phyloP scores from a whole-genome alignment of 768 basidiomycete genomes.

The Vishniacozyma victoriae region DNA sequence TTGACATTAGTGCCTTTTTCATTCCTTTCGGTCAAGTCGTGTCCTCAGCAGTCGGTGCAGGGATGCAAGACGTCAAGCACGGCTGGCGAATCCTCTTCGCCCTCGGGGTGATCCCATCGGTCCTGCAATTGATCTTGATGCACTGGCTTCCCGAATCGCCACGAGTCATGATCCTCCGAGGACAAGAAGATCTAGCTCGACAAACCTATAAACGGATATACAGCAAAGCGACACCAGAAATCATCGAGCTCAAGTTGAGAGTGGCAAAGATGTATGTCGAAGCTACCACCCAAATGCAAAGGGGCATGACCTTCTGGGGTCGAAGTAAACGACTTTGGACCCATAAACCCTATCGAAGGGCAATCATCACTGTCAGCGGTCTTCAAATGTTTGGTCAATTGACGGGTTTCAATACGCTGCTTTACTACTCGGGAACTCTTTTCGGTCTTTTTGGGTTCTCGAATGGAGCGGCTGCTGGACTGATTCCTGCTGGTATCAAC shows the following conservation, averaged over 20 bases:
- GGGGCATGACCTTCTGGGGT: not conserved
- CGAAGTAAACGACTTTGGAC: constrained; percentile 5
- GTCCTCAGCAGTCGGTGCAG: constrained; percentile 10
- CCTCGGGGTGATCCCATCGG: constrained; percentile 15
- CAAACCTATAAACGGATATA: constrained; percentile 10
- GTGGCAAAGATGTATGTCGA: constrained; percentile 8
- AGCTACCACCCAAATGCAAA: constrained; percentile 7
- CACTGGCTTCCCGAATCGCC: constrained; percentile 26
- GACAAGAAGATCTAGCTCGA: constrained; percentile 8
- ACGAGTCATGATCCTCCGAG: constrained; percentile 9
- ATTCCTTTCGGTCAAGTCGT: constrained; percentile 17
- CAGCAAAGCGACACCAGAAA: constrained; percentile 1
- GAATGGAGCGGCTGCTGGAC: constrained; percentile 10
- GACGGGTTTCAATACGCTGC: constrained; percentile 22
- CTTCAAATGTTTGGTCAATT: constrained; percentile 19
- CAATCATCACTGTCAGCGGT: constrained; percentile 13
- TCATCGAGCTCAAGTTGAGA: constrained; percentile 18
- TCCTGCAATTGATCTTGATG: constrained; percentile 8
- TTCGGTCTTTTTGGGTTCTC: constrained; percentile 15
- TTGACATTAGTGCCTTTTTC: constrained; percentile 11
- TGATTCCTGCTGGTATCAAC: constrained; percentile 15
- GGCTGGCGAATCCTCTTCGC: constrained; percentile 13
- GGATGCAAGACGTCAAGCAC: constrained; percentile 2
- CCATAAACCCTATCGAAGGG: constrained; percentile 13
- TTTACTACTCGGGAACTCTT: constrained; percentile 14